Evolutionary conservation across 108 stramenopile genomes (phyloP).

Genomic region (Nannochloropsis salina): DNA sequence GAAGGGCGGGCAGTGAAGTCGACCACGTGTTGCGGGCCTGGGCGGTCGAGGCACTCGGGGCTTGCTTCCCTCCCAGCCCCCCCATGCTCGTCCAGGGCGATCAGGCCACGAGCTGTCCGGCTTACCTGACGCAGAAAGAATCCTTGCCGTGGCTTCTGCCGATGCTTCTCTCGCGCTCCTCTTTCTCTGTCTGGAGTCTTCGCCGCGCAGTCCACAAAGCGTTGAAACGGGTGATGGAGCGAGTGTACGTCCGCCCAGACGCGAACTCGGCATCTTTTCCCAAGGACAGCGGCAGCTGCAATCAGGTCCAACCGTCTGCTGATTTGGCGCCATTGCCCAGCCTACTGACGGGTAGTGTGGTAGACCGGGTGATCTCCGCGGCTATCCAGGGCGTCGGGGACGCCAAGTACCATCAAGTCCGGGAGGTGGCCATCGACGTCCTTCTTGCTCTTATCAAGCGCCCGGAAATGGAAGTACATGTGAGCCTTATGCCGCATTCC

Average conservation of each 20-base stretch:
- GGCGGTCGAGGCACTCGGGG: background rate
- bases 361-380: background rate
- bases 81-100: background rate
- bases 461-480: slow-evolving; percentile 13
- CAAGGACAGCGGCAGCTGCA: background rate
- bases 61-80: background rate
- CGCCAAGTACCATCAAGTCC: background rate
- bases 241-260: background rate
- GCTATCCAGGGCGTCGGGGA: background rate
- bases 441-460: slow-evolving; percentile 9
- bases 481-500: background rate
- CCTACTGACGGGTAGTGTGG: background rate
- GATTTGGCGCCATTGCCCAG: background rate
- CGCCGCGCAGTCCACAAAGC: background rate
- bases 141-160: background rate
- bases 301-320: background rate
- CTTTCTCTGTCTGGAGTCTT: slow-evolving; percentile 3
- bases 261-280: background rate
- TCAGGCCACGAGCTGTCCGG: background rate
- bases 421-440: slow-evolving; percentile 7
- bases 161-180: background rate
- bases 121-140: background rate
- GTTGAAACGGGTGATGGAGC: background rate
- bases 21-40: background rate
- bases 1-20: background rate